Evolutionary conservation across 306 rosid species (phyloP), one percentile per base, ranked within the genome.

Genomic region (Citrullus colocynthis): DNA sequence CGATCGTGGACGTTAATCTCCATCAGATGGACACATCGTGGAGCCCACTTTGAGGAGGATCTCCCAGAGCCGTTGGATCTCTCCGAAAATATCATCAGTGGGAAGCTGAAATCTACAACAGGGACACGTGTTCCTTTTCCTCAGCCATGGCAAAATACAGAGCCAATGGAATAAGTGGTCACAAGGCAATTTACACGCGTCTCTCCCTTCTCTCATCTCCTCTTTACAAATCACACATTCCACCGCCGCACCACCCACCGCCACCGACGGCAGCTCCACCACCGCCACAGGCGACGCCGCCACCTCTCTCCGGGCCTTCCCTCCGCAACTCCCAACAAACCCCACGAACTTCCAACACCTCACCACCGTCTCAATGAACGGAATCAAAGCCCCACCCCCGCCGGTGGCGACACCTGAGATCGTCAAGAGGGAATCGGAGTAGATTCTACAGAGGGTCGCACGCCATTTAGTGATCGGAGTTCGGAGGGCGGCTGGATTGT

Each of bases 221-320:
- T 91, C 97, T 70, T 84, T 88, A 55, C 98, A 94, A 59, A 94
- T 86, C 86, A 79, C 95, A 30, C 98, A 94, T 84, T 94, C 98
- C 93, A 13, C 54, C 82, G 24, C 89, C 21, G 14, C 90, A 0
- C 86, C 76, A 20, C 15, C 78, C 79, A 86, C 85, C 75, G 72
- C 87, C 78, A 87, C 91, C 45, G 94, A 80, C 36, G 96, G 91
- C 20, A 90, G 81, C 1, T 83, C 77, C 82, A 87, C 91, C 79
- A 90, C 93, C 7, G 84, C 80, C 70, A 83, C 70, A 37, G 91
- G 79, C 0, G 96, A 87, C 2, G 95, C 96, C 80, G 88, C 91
- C 61, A 85, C 88, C 24, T 67, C 84, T 0, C 54, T 77, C 44
- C 65, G 83, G 58, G 70, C 79, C 59, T 83, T 82, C 3, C 78